These are phyloP conservation scores for Penicillium desertorum DNA, from an alignment of 495 filamentous ascomycete genomes.

Conservation along the genomic window DNA sequence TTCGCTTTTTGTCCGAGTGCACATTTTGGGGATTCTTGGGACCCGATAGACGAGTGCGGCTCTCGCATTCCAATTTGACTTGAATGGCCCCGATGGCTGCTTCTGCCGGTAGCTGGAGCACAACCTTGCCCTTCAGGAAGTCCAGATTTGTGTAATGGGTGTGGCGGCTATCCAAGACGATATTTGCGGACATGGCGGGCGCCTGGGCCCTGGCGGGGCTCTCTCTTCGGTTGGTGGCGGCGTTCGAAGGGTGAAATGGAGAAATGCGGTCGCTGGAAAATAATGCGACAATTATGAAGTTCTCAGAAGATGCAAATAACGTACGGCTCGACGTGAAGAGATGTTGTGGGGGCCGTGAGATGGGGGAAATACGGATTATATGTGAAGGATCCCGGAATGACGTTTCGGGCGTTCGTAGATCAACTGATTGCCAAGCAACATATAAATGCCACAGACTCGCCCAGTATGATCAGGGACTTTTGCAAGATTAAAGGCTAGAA, in stretches of 20 bases:
- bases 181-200: slow-evolving; percentile 68
- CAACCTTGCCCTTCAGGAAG: slow-evolving; percentile 65
- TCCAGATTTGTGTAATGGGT: slow-evolving; percentile 89
- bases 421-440: slow-evolving; percentile 19
- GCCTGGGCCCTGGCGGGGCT: slow-evolving; percentile 20
- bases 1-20: slow-evolving; percentile 54
- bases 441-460: not conserved
- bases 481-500: not conserved
- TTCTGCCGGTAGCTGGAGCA: slow-evolving; percentile 61
- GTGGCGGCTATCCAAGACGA: slow-evolving; percentile 72
- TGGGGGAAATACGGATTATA: slow-evolving; percentile 21
- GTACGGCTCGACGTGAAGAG: not conserved
- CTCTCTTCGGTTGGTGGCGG: slow-evolving; percentile 1
- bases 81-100: slow-evolving; percentile 73
- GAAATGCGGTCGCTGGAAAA: not conserved
- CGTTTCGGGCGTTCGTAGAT: slow-evolving; percentile 23
- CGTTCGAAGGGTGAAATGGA: not conserved
- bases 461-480: not conserved
- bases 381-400: slow-evolving; percentile 22
- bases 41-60: slow-evolving; percentile 60
- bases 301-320: not conserved
- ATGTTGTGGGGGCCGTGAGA: slow-evolving; percentile 7
- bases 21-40: slow-evolving; percentile 60
- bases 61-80: slow-evolving; percentile 94
- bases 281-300: slow-evolving; percentile 1